Percentiles rank a stretch among this genome's conserved stretches.
These are phyloP conservation scores for Apophysomyces elegans DNA, from an alignment of 371 early-diverging fungal species.

Conservation along the genomic window DNA sequence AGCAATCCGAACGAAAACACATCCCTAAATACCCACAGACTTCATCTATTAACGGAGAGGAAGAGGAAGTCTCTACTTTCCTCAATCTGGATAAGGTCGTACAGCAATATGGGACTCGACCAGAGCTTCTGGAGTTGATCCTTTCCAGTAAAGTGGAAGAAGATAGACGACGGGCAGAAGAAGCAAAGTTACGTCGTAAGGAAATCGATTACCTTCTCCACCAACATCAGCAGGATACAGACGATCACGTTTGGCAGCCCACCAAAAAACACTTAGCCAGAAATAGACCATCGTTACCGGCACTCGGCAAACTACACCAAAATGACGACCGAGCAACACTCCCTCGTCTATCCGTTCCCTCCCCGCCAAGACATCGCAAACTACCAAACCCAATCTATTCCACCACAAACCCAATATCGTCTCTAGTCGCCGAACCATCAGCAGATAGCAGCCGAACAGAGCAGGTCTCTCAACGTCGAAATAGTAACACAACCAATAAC, in stretches of 20 bases:
- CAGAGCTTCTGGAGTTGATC: constrained; percentile 56
- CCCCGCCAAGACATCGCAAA: background rate
- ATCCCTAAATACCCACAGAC: background rate
- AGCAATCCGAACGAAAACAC: background rate
- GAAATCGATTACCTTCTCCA: constrained; percentile 45
- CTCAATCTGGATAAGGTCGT: constrained; percentile 54
- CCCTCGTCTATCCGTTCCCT: constrained; percentile 11
- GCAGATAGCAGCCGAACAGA: background rate
- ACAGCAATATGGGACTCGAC: constrained; percentile 49
- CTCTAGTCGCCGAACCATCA: background rate
- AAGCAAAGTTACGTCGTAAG: constrained; percentile 50
- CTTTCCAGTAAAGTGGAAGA: constrained; percentile 59
- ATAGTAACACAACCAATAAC: constrained; percentile 10
- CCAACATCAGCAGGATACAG: constrained; percentile 18
- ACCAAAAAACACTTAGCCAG: background rate
- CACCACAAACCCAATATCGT: background rate
- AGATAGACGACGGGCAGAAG: constrained; percentile 59
- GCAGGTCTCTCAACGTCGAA: constrained; percentile 13
- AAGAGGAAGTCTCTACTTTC: constrained; percentile 15
- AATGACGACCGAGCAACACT: constrained; percentile 1
- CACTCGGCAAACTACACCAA: background rate
- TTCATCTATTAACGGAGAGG: constrained; percentile 5
- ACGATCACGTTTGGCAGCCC: background rate
- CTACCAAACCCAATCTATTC: background rate
- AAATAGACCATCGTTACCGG: constrained; percentile 6